These are phyloP conservation scores for Mortierella sp. DNA, from an alignment of 371 early-diverging fungal species.

Conservation along the genomic window DNA sequence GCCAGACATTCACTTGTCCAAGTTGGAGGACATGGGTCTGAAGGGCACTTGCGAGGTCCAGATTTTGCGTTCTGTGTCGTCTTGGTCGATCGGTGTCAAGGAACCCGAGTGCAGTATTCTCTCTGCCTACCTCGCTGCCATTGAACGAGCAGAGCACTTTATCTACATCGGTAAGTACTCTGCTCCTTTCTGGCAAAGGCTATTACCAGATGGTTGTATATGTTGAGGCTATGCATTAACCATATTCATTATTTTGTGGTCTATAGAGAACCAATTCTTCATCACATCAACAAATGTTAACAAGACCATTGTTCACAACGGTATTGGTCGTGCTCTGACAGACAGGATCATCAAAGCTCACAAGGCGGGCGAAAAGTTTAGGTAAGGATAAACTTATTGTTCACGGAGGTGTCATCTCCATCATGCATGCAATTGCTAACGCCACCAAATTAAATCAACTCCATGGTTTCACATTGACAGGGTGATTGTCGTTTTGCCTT, in stretches of 20 bases:
- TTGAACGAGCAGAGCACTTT: conserved; percentile 84
- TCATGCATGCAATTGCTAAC: background rate
- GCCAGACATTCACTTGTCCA: conserved; percentile 75
- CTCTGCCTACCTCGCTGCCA: conserved; percentile 86
- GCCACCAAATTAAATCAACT: background rate
- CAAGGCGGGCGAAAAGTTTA: conserved; percentile 76
- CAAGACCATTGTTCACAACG: conserved; percentile 77
- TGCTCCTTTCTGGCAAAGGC: background rate
- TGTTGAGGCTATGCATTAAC: background rate
- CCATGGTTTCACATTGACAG: conserved; percentile 28
- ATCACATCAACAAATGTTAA: conserved; percentile 65
- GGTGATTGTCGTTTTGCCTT: conserved; percentile 91
- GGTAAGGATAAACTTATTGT: conserved; percentile 10
- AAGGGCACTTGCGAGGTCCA: conserved; percentile 79
- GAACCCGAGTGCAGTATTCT: conserved; percentile 60
- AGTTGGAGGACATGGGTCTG: conserved; percentile 76
- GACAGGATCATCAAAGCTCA: conserved; percentile 89
- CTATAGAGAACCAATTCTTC: conserved; percentile 50
- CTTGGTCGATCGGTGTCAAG: conserved; percentile 78
- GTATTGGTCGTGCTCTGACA: conserved; percentile 79
- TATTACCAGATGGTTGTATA: background rate
- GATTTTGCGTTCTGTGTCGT: conserved; percentile 77
- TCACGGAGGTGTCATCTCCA: background rate
- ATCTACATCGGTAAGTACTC: conserved; percentile 91
- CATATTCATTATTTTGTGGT: background rate